These are phyloP conservation scores for Penicillium hesseltinei DNA, from an alignment of 2,329 filamentous ascomycete genomes.

Conservation along the genomic window DNA sequence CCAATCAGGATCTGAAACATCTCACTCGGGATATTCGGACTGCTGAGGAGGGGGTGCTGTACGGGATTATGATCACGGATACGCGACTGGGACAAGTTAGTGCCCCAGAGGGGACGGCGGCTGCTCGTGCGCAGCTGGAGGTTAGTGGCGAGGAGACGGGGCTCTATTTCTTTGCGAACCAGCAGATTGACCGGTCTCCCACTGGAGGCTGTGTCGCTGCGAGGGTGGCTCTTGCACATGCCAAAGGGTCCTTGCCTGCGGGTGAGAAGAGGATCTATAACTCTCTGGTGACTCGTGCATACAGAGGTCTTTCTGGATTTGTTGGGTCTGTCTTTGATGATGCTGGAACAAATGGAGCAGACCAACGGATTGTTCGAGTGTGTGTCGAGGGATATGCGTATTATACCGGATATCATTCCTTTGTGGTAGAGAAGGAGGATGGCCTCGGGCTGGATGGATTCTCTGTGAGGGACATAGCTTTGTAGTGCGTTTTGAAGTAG, in stretches of 20 bases:
- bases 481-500: not conserved
- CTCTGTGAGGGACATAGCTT: conserved; percentile 9
- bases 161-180: conserved; percentile 47
- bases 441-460: conserved; percentile 14
- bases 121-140: conserved; percentile 15
- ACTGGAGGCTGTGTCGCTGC: conserved; percentile 42
- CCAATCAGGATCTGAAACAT: conserved; percentile 5
- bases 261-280: conserved; percentile 37
- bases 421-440: conserved; percentile 15
- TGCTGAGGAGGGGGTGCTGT: conserved; percentile 15
- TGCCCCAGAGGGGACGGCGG: conserved; percentile 22
- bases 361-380: conserved; percentile 1
- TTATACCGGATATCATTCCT: conserved; percentile 16
- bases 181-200: conserved; percentile 48
- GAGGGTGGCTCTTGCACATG: conserved; percentile 37
- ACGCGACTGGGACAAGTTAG: conserved; percentile 7
- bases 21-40: conserved; percentile 6
- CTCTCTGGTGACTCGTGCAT: conserved; percentile 30
- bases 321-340: conserved; percentile 11
- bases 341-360: not conserved
- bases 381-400: conserved; percentile 14
- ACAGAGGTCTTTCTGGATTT: conserved; percentile 14
- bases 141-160: conserved; percentile 41
- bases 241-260: conserved; percentile 23
- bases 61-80: conserved; percentile 20